Conservation (phyloP, 2,329 filamentous ascomycete species). For the Lachnellula cervina region DNA sequence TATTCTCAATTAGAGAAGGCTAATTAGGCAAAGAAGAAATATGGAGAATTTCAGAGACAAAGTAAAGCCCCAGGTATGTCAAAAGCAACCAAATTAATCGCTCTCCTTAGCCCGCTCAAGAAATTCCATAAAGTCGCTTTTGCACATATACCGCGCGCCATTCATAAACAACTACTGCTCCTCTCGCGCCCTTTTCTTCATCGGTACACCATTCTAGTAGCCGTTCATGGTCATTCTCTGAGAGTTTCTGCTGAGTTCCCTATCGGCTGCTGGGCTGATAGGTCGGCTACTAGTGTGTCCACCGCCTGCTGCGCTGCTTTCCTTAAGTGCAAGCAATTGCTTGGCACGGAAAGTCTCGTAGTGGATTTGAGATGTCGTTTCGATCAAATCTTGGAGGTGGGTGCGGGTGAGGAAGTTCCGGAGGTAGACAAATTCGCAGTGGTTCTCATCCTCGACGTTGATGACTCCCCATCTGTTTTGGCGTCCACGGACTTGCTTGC, state of each 20-base stretch:
- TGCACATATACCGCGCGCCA: constrained; percentile 28
- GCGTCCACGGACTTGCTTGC: constrained; percentile 93
- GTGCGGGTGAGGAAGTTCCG: constrained; percentile 98
- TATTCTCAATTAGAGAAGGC: constrained; percentile 33
- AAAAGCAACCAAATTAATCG: constrained; percentile 19
- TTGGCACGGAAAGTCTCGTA: constrained; percentile 99
- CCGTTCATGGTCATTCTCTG: constrained; percentile 99
- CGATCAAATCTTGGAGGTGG: constrained; percentile 96
- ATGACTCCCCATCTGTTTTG: constrained; percentile 99
- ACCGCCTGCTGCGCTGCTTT: constrained; percentile 76
- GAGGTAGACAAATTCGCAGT: constrained; percentile 99
- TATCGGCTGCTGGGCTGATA: constrained; percentile 90
- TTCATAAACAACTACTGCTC: constrained; percentile 21
- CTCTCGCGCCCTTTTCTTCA: constrained; percentile 5
- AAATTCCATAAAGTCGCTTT: constrained; percentile 31
- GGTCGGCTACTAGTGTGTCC: constrained; percentile 72
- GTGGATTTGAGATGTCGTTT: constrained; percentile 99
- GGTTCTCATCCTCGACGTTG: constrained; percentile 98
- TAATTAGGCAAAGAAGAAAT: constrained; percentile 34
- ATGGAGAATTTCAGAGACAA: constrained; percentile 28
- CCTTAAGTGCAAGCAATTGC: constrained; percentile 95
- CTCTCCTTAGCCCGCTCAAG: constrained; percentile 28
- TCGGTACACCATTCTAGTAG: constrained; percentile 56
- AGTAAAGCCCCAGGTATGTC: constrained; percentile 25
- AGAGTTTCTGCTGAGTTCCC: constrained; percentile 93